Evolutionary conservation across 352 stramenopile species (phyloP), one percentile per base, ranked within the genome.

Genomic region (Peronosclerospora sorghi): DNA sequence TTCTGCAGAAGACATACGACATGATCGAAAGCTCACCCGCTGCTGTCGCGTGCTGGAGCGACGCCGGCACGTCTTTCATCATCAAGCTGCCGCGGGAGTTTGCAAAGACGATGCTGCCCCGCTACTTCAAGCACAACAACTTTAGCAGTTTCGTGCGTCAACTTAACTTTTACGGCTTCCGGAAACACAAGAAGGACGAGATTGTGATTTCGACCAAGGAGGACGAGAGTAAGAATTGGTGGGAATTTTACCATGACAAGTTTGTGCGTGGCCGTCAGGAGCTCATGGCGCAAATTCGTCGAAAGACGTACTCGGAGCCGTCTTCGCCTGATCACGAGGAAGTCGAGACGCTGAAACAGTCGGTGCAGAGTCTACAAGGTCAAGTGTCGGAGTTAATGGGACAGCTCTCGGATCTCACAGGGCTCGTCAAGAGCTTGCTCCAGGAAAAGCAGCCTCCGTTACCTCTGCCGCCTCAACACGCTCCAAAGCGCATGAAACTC

Each of bases 41-140:
- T 5, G 38, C 65, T 17, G 68, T 95, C 18, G 85, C 84, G 20
- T 73, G 62, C 41, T 96, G 86, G 86, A 73, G 68, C 34, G 69
- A 86, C 23, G 63, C 54, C 35, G 86, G 86, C 7, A 59, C 74
- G 17, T 94, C 81, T 47, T 95, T 96, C 48, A 79, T 96, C 28
- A 90, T 96, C 58, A 96, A 96, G 63, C 65, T 89, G 43, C 83
- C 86, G 43, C 82, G 88, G 40, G 83, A 94, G 65, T 96, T 96
- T 62, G 83, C 86, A 8, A 84, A 84, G 52, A 74, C 73, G 24
- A 90, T 96, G 56, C 77, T 96, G 10, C 86, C 86, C 13, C 71
- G 76, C 48, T 96, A 95, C 68, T 96, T 96, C 54, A 96, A 96
- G 72, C 86, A 96, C 82, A 94, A 91, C 60, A 96, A 96, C 59